A percentile compares a stretch with the other conserved stretches of the same genome.
These are phyloP conservation scores for Tylopilus balloui DNA, from an alignment of 768 basidiomycete genomes.

Conservation along the genomic window DNA sequence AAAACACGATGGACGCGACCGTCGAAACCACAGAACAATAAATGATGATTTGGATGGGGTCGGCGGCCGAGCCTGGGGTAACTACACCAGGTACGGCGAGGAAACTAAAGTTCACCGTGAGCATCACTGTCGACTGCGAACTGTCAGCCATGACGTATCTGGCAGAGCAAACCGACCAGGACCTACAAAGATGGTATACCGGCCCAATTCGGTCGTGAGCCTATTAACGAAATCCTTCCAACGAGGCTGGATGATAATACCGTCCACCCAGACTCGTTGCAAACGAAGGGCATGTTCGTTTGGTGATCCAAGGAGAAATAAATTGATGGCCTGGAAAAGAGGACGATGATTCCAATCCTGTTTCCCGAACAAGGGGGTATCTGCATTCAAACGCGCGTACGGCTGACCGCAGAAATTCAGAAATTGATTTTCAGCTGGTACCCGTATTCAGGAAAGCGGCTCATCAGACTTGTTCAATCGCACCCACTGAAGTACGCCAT, in stretches of 20 bases:
- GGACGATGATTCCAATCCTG: constrained; percentile 2
- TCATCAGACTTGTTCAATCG: background rate
- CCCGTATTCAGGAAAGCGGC: background rate
- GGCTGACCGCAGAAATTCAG: constrained; percentile 11
- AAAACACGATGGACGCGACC: constrained; percentile 12
- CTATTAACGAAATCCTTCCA: constrained; percentile 13
- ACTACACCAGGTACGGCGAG: constrained; percentile 11
- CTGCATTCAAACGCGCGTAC: constrained; percentile 11
- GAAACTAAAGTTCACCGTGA: constrained; percentile 15
- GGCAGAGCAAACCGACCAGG: background rate
- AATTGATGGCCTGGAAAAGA: background rate
- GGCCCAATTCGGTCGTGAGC: constrained; percentile 5
- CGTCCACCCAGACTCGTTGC: constrained; percentile 12
- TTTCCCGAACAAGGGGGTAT: constrained; percentile 4
- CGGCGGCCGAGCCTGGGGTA: background rate
- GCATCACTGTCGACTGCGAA: constrained; percentile 17
- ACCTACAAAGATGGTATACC: constrained; percentile 14
- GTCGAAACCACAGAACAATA: constrained; percentile 9
- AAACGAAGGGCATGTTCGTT: constrained; percentile 13
- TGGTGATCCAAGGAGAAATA: background rate
- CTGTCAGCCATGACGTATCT: background rate
- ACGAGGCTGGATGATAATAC: constrained; percentile 5
- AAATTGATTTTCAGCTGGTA: constrained; percentile 14
- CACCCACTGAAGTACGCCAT: constrained; percentile 13
- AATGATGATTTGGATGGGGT: constrained; percentile 4